phyloP scores from a whole-genome alignment of 495 filamentous ascomycete genomes.

The Lophium mytilinum region DNA sequence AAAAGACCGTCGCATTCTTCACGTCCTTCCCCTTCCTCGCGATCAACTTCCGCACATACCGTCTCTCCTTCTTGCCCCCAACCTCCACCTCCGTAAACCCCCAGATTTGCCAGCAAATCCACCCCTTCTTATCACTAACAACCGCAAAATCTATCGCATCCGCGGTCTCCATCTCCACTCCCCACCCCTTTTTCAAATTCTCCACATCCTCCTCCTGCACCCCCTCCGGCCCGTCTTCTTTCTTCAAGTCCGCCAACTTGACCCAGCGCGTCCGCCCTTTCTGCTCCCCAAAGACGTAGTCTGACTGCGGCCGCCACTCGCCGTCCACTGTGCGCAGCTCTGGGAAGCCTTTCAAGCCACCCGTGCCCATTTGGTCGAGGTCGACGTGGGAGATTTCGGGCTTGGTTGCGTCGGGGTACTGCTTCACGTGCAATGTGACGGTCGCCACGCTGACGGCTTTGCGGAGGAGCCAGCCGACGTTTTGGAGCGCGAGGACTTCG shows the following conservation, averaged over 20 bases:
- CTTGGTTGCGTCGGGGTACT: conserved; percentile 32
- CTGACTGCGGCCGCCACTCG: conserved; percentile 57
- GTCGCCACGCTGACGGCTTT: conserved; percentile 65
- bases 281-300: conserved; percentile 74
- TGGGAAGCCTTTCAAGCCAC: conserved; percentile 62
- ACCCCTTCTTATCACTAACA: conserved; percentile 47
- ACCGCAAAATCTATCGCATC: conserved; percentile 47
- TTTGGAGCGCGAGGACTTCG: conserved; percentile 68
- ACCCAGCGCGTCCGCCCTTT: conserved; percentile 53
- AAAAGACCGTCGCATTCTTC: conserved; percentile 62
- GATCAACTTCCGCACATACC: conserved; percentile 60
- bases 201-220: conserved; percentile 34
- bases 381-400: conserved; percentile 57
- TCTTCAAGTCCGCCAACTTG: conserved; percentile 29
- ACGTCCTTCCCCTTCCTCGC: conserved; percentile 55
- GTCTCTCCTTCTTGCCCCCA: conserved; percentile 43
- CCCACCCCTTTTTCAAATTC: conserved; percentile 45
- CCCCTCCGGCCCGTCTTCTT: conserved; percentile 42
- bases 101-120: conserved; percentile 58
- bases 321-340: conserved; percentile 70
- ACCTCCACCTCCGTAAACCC: conserved; percentile 50
- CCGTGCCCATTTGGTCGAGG: conserved; percentile 68
- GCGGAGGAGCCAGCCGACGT: conserved; percentile 73
- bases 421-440: conserved; percentile 59
- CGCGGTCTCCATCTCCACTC: conserved; percentile 42